Percentiles rank a stretch among this genome's conserved stretches.
Conservation (phyloP, 192 early-diverging fungal genomes). For the Linderina pennispora region DNA sequence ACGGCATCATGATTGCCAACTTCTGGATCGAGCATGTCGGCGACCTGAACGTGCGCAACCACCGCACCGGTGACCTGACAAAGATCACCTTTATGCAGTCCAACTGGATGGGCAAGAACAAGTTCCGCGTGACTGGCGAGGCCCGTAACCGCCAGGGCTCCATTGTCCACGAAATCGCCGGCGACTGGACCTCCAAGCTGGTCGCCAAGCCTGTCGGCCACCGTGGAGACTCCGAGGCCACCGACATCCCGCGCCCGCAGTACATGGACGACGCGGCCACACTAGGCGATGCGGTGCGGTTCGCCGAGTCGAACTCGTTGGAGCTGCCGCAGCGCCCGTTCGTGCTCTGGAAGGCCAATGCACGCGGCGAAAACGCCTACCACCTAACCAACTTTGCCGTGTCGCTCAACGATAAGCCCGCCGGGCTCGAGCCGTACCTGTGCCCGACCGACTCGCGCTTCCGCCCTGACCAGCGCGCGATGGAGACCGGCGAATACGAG, state of each 20-base stretch:
- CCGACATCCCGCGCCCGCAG: constrained; percentile 11
- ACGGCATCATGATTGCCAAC: constrained; percentile 80
- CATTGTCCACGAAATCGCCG: constrained; percentile 57
- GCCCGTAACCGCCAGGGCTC: constrained; percentile 46
- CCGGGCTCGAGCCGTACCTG: constrained; percentile 51
- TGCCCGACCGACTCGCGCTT: constrained; percentile 80
- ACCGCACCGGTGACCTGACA: constrained; percentile 75
- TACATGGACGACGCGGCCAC: constrained; percentile 9
- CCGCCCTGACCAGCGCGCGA: constrained; percentile 77
- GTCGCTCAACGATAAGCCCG: constrained; percentile 66
- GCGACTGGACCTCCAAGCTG: constrained; percentile 62
- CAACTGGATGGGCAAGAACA: constrained; percentile 64
- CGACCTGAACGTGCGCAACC: constrained; percentile 76
- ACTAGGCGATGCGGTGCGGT: constrained; percentile 22
- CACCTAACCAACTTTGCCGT: constrained; percentile 73
- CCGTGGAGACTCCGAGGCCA: constrained; percentile 8
- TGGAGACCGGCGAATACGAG: constrained; percentile 80
- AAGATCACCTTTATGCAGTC: constrained; percentile 72
- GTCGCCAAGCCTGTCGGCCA: constrained; percentile 44
- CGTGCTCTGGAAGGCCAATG: constrained; percentile 59
- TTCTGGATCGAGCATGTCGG: constrained; percentile 84
- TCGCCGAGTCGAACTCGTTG: constrained; percentile 22
- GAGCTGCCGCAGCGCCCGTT: constrained; percentile 43
- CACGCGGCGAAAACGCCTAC: constrained; percentile 54
- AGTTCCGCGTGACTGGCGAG: constrained; percentile 57